These are phyloP conservation scores for Asclepias syriaca DNA, from an alignment of 257 asterid species.

Conservation along the genomic window DNA sequence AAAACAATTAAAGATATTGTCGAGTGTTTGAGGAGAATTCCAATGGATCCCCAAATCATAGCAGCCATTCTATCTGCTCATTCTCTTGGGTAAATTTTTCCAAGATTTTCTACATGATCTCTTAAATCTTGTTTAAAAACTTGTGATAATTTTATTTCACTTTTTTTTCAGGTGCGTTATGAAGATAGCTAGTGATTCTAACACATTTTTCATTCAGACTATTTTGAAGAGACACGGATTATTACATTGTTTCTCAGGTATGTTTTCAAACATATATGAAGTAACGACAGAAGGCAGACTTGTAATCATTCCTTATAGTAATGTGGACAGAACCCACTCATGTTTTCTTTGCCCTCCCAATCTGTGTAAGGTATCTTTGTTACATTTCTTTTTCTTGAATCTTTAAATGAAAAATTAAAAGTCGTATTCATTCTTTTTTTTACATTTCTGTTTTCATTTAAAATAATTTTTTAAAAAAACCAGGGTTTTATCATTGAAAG, in stretches of 20 bases:
- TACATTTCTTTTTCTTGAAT: neutral
- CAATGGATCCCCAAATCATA: conserved; percentile 49
- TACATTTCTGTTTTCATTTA: too few relatives aligned
- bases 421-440: neutral
- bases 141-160: neutral
- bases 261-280: conserved; percentile 51
- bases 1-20: conserved; percentile 52
- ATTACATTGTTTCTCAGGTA: conserved; percentile 61
- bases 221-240: conserved; percentile 59
- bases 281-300: conserved; percentile 58
- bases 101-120: neutral
- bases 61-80: conserved; percentile 56
- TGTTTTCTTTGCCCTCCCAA: conserved; percentile 75
- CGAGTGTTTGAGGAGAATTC: conserved; percentile 54
- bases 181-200: conserved; percentile 81
- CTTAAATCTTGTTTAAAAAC: neutral
- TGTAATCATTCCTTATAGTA: conserved; percentile 53
- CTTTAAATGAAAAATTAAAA: neutral
- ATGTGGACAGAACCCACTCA: conserved; percentile 37
- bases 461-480: too few relatives aligned
- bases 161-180: conserved; percentile 57
- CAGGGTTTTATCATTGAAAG: conserved; percentile 44
- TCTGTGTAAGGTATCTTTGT: conserved; percentile 65
- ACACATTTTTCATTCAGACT: conserved; percentile 64
- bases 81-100: conserved; percentile 49